Evolutionary conservation across 495 filamentous ascomycete species (phyloP).

Genomic region (Neurospora pannonica): DNA sequence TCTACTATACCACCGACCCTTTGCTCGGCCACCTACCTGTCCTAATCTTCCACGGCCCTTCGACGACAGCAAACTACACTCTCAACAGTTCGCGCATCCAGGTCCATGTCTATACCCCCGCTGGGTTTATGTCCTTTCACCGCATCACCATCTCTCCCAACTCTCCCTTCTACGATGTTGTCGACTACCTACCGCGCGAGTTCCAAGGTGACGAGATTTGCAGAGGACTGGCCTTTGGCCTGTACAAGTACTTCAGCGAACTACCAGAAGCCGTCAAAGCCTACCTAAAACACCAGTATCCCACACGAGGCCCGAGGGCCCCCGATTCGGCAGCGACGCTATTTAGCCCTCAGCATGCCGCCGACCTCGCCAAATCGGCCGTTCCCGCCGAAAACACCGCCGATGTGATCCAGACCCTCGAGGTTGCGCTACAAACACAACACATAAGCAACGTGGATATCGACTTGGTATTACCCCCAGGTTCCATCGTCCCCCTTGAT

Average conservation of each 20-base stretch:
- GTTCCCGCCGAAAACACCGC: constrained; percentile 61
- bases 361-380: constrained; percentile 77
- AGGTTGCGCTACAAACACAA: constrained; percentile 64
- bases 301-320: constrained; percentile 36
- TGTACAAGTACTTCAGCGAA: constrained; percentile 88
- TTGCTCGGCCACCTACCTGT: constrained; percentile 63
- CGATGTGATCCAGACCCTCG: constrained; percentile 62
- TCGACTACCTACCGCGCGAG: constrained; percentile 84
- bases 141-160: constrained; percentile 87
- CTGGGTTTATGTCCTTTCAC: constrained; percentile 77
- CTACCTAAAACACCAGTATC: constrained; percentile 40
- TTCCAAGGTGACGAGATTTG: constrained; percentile 88
- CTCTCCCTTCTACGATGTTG: constrained; percentile 88
- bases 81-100: constrained; percentile 86
- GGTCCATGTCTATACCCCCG: constrained; percentile 79
- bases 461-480: constrained; percentile 74
- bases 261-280: constrained; percentile 68
- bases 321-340: constrained; percentile 53
- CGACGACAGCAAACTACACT: constrained; percentile 73
- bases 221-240: constrained; percentile 79
- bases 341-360: constrained; percentile 89
- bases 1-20: constrained; percentile 74
- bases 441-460: constrained; percentile 75
- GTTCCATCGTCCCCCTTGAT: constrained; percentile 53
- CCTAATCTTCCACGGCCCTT: constrained; percentile 77